Base-by-base conservation (phyloP, 352 stramenopile species). In the Phytophthora fragariae region DNA sequence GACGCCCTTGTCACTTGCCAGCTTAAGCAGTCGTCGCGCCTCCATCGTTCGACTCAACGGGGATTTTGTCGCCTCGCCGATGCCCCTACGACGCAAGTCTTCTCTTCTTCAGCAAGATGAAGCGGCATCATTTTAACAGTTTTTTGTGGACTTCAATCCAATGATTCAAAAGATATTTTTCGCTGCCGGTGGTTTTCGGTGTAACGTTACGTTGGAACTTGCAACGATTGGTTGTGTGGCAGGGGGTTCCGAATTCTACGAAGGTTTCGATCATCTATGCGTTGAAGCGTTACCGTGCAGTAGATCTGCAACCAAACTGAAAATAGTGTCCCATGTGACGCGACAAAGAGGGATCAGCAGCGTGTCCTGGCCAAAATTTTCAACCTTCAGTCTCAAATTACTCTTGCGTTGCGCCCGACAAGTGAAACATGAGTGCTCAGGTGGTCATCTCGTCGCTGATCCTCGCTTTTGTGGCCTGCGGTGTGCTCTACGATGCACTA, bases 361-460 rank as follows among this genome's bases (percentile, higher is more conserved):
- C 47, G 14, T 5, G n/a, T 27, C 14, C 47, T 39, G 27, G 15
- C 15, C 54, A 44, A 24, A 60, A 29, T 24, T 58, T 58, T 7
- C 29, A 7, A 44, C 14, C 12, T 11, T 39, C 41, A 39, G 27
- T 55, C 33, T 31, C 39, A 44, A 17, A 7, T 55, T 11, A 10
- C 31, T 39, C n/a, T n/a, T 39, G 53, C 3, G 57, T 35, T 14
- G 29, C 15, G 10, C 49, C 21, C 5, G 7, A 29, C 47, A 54
- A 54, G 8, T 7, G 3, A 54, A 27, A 15, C 14, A 57, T 57
- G 50, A 57, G 50, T 35, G 50, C 50, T 33, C 50, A 57, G 19
- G 50, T 91, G 79, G 66, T 68, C 52, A 91, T 89, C 64, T 91
- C 83, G 68, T 46, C 83, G 46, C 62, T 88, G 46, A 88, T 92